Evolutionary conservation across 169 alveolate species (phyloP), one percentile per base, ranked within the genome.

Genomic region (Cryptosporidium canis): DNA sequence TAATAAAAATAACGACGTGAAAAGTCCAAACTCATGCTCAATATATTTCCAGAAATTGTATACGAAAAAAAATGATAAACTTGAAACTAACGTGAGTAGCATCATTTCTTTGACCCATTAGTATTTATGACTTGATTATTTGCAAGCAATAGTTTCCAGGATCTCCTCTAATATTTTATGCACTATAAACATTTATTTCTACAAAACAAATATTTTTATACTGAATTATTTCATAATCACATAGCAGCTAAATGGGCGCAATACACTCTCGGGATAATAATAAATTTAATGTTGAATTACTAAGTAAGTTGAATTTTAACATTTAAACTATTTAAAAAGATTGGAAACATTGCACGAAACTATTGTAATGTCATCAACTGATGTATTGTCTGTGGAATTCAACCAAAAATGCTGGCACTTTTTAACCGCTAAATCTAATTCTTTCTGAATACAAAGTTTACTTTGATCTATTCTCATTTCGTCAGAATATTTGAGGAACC

Each of bases 311-410:
- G 41, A 24, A 8, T 21, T 39, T 24, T 2, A 0, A 2, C 18
- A 18, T 41, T 8, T 39, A n/a, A 39, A 21, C 24, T 12, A 7
- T 16, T 45, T 2, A 7, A 27, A 35, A 18, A 51, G 33, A 70
- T 47, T 35, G 1, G 58, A 48, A 24, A 70, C 53, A 55, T 37
- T 29, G n/a, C 66, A 55, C 67, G 87, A 43, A 43, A 77, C 21
- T n/a, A 77, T 44, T 24, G 87, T 77, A 5, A 77, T 77, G 35
- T 77, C 87, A 29, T 77, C 87, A 18, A 77, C 87, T 18, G 87
- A 77, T 24, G 87, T 53, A 58, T 61, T 61, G 35, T 48, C 35
- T 18, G 87, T 58, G 3, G 55, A 39, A 12, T 77, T 77, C n/a
- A 77, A 39, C 87, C 87, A 77, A 24, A 29, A 39, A 58, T 39